Evolutionary conservation across 441 rosid genomes (phyloP).

Genomic region (Aleurites moluccanus): DNA sequence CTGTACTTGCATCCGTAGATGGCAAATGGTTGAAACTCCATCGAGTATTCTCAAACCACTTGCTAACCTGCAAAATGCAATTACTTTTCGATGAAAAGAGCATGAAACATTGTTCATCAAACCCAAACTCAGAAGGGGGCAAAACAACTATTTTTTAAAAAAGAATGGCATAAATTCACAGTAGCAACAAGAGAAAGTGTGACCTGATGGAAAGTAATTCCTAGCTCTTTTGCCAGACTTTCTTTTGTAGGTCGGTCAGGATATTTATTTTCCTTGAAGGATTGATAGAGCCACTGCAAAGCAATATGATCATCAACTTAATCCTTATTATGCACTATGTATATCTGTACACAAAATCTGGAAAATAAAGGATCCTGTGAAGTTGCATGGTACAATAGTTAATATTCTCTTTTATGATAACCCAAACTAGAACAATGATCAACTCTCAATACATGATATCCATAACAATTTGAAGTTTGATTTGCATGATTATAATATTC

Average conservation of each 20-base stretch:
- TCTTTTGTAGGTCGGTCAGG: conserved; percentile 66
- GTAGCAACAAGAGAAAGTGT: conserved; percentile 16
- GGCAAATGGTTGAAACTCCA: conserved; percentile 56
- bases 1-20: conserved; percentile 25
- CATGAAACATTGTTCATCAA: neutral
- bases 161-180: neutral
- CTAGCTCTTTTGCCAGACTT: conserved; percentile 65
- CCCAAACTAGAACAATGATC: conserved; percentile 7
- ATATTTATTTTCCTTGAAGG: conserved; percentile 66
- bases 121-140: neutral
- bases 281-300: conserved; percentile 57
- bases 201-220: conserved; percentile 67
- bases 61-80: conserved; percentile 54
- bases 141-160: neutral
- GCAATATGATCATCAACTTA: conserved; percentile 22
- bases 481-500: neutral
- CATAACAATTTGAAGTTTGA: neutral
- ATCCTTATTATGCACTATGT: neutral
- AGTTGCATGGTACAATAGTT: neutral
- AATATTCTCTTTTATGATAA: neutral
- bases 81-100: neutral
- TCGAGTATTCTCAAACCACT: conserved; percentile 89
- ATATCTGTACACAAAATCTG: neutral
- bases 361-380: neutral
- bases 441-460: neutral